Conservation (phyloP, 257 asterid species). For the Fraxinus anomala region DNA sequence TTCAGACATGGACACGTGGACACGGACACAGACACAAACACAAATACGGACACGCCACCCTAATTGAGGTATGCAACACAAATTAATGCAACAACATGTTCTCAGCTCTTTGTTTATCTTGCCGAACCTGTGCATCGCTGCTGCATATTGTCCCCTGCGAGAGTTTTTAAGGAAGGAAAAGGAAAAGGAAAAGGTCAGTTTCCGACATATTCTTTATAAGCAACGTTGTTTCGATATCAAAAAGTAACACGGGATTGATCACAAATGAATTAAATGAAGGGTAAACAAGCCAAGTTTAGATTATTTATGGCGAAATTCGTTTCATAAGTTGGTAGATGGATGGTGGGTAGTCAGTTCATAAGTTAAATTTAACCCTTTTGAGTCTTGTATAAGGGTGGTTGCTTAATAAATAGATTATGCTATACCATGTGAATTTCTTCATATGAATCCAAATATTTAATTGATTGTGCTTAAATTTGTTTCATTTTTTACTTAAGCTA, state of each 20-base stretch:
- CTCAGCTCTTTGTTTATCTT: neutral
- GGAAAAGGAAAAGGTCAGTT: constrained; percentile 23
- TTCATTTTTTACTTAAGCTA: neutral
- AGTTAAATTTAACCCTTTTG: no score
- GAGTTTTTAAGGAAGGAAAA: constrained; percentile 29
- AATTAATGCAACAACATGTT: neutral
- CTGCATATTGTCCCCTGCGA: constrained; percentile 37
- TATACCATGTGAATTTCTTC: neutral
- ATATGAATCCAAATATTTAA: neutral
- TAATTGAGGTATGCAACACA: no score
- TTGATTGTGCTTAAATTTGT: neutral
- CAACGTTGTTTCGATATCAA: neutral
- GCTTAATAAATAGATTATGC: neutral
- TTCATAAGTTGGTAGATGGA: neutral
- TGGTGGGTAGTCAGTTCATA: neutral
- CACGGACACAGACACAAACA: no score
- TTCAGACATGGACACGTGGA: no score
- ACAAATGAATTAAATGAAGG: neutral
- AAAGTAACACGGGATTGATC: neutral
- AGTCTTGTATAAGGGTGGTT: neutral
- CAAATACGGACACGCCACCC: no score
- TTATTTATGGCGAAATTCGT: neutral
- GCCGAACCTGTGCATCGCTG: constrained; percentile 38
- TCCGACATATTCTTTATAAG: constrained; percentile 7
- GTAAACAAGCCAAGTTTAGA: neutral